Percentiles rank a stretch among this genome's conserved stretches.
Evolutionary conservation across 108 stramenopile species (phyloP).

Genomic region (Pseudonitzschia multistriata): DNA sequence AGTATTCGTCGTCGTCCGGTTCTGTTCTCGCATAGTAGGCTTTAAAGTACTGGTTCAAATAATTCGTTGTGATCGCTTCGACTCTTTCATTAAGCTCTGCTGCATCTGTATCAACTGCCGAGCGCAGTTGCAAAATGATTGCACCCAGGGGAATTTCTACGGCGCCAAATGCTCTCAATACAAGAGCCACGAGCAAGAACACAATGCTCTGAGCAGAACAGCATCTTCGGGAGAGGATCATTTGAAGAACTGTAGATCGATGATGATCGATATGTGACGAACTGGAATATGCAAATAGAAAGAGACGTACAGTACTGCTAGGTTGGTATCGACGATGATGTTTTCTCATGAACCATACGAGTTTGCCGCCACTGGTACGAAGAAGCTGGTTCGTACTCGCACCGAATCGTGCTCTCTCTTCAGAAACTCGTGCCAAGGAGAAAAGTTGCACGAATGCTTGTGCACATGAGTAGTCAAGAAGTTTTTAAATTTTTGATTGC

Average conservation of each 20-base stretch:
- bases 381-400: no score
- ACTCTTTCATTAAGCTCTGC: slow-evolving; percentile 5
- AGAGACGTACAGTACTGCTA: neutral
- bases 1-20: slow-evolving; percentile 11
- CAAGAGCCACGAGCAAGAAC: neutral
- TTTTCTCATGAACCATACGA: no score
- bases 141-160: slow-evolving; percentile 14
- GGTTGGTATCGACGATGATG: no score
- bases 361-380: no score
- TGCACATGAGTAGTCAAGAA: no score
- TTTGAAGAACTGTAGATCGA: neutral
- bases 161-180: neutral
- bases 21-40: slow-evolving; percentile 27
- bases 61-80: slow-evolving; percentile 7
- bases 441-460: no score
- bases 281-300: neutral
- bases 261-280: neutral
- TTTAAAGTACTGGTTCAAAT: slow-evolving; percentile 30
- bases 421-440: no score
- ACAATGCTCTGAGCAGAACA: neutral
- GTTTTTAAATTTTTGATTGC: neutral
- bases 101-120: slow-evolving; percentile 11
- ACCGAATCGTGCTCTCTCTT: no score
- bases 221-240: neutral
- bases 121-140: slow-evolving; percentile 32